phyloP scores from a whole-genome alignment of 208 protist genomes.

The Crithidia brevicula region DNA sequence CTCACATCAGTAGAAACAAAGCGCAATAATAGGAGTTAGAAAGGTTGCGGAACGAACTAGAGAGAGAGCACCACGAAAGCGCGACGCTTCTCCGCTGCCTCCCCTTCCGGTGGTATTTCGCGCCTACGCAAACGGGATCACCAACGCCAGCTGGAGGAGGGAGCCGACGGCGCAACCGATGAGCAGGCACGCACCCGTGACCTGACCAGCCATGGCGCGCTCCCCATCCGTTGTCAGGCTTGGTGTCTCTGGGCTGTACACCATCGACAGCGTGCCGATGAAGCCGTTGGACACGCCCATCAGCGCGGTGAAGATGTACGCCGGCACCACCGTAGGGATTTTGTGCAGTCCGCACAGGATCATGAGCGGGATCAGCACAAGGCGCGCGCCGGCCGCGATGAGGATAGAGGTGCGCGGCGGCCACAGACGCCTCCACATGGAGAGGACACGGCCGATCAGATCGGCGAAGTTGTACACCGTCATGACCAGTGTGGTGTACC shows the following conservation, averaged over 20 bases:
- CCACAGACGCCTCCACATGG: constrained; percentile 58
- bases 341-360: constrained; percentile 66
- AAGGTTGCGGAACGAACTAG: too few relatives aligned
- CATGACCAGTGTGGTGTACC: constrained; percentile 82
- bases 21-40: too few relatives aligned
- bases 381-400: constrained; percentile 42
- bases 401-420: constrained; percentile 40
- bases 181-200: constrained; percentile 59
- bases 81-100: background rate
- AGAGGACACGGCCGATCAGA: constrained; percentile 50
- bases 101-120: background rate
- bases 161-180: constrained; percentile 67
- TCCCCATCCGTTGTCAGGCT: constrained; percentile 55
- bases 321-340: constrained; percentile 53
- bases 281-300: constrained; percentile 81
- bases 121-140: constrained; percentile 39
- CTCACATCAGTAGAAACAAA: too few relatives aligned
- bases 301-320: constrained; percentile 60
- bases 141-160: constrained; percentile 63
- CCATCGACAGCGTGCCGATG: constrained; percentile 74
- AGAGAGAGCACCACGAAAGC: too few relatives aligned
- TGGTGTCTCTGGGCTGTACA: constrained; percentile 63
- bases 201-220: constrained; percentile 68
- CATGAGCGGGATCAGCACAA: constrained; percentile 73
- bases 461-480: constrained; percentile 75